These are phyloP conservation scores for Symbiodinium pilosum DNA, from an alignment of 73 alveolate species.

Conservation along the genomic window DNA sequence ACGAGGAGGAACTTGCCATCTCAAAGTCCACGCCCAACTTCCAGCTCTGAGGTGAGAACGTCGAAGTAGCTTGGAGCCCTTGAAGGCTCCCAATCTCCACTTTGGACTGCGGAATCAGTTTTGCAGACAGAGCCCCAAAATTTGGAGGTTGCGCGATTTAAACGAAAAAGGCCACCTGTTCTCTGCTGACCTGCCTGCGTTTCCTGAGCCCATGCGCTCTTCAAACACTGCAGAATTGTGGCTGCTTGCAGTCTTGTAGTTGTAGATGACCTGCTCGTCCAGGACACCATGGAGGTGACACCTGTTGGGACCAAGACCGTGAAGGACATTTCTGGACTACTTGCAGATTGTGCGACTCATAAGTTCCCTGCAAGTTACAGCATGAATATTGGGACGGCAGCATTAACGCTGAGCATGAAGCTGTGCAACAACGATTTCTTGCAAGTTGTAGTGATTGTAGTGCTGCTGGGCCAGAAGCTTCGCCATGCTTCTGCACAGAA, in stretches of 20 bases:
- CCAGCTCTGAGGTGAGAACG: conserved; percentile 43
- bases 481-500: no score
- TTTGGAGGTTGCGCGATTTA: no score
- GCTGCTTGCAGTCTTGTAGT: no score
- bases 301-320: conserved; percentile 30
- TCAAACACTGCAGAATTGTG: no score
- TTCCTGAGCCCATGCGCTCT: no score
- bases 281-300: conserved; percentile 23
- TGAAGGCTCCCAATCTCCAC: not conserved
- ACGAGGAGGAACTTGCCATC: conserved; percentile 78
- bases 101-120: not conserved
- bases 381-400: not conserved
- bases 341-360: not conserved
- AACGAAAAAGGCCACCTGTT: not conserved
- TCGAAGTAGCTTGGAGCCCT: not conserved
- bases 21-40: conserved; percentile 86
- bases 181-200: no score
- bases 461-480: no score
- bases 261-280: not conserved
- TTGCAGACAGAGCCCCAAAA: not conserved
- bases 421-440: no score
- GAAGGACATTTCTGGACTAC: not conserved
- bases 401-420: no score
- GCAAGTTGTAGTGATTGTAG: no score
- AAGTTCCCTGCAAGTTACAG: not conserved